Evolutionary conservation across 495 filamentous ascomycete genomes (phyloP).

Genomic region (Pyrenopolyporus hunteri): DNA sequence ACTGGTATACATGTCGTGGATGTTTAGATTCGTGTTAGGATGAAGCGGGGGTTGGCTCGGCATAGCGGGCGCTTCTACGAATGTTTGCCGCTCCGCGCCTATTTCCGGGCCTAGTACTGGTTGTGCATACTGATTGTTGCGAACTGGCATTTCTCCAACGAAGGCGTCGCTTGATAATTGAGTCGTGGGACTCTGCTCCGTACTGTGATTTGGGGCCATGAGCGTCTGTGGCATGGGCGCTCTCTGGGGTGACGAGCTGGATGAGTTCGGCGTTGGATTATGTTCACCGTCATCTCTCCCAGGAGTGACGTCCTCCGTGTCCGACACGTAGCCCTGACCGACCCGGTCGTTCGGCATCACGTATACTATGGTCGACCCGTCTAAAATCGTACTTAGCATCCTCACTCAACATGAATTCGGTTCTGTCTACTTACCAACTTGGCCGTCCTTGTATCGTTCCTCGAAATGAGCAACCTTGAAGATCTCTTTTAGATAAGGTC

Average conservation of each 20-base stretch:
- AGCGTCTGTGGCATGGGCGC: slow-evolving; percentile 34
- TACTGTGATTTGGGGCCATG: slow-evolving; percentile 35
- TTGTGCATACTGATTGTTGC: slow-evolving; percentile 36
- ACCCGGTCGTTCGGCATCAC: slow-evolving; percentile 47
- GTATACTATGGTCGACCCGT: slow-evolving; percentile 47
- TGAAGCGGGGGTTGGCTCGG: slow-evolving; percentile 36
- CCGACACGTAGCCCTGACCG: slow-evolving; percentile 33
- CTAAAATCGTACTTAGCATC: slow-evolving; percentile 37
- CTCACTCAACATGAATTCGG: background rate
- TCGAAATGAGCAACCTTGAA: slow-evolving; percentile 70
- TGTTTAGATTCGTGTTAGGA: slow-evolving; percentile 32
- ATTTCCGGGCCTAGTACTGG: slow-evolving; percentile 40
- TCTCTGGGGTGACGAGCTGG: slow-evolving; percentile 37
- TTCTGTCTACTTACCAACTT: slow-evolving; percentile 60
- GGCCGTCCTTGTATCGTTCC: slow-evolving; percentile 63
- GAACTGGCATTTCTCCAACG: slow-evolving; percentile 42
- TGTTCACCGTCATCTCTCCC: slow-evolving; percentile 40
- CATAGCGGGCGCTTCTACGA: slow-evolving; percentile 40
- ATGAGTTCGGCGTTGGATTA: slow-evolving; percentile 28
- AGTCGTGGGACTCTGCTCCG: slow-evolving; percentile 39
- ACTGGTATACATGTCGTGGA: slow-evolving; percentile 47
- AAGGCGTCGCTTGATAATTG: slow-evolving; percentile 42
- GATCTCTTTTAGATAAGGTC: slow-evolving; percentile 63
- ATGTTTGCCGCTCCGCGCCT: slow-evolving; percentile 40
- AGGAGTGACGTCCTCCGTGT: slow-evolving; percentile 41